Base-by-base conservation (phyloP, 2,329 filamentous ascomycete genomes). In the Aspergillus candidus region DNA sequence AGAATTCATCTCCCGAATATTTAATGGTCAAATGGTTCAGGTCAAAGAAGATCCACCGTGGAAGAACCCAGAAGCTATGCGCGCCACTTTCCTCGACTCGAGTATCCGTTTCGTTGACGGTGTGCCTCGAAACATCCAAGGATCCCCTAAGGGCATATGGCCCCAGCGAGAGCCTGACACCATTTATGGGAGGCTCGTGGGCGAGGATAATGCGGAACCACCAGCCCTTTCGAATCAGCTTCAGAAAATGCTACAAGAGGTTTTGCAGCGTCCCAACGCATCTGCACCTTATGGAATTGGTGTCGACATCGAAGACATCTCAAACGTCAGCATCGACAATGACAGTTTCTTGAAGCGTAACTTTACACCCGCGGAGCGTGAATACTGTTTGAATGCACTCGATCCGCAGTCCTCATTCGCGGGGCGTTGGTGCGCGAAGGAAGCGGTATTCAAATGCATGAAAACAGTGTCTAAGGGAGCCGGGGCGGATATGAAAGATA, bases 271-370 rank as follows among this genome's bases (percentile, higher is more conserved):
- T 12, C 17, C 50, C 3, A 29, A 13, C n/a, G 17, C 40, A 13
- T 22, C 35, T 18, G 33, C 39, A 8, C 13, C 35, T 15, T 32
- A 41, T 10, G 39, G 40, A 3, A 15, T 54, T 7, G 52, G 52
- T 1, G 48, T 54, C 6, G 50, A 54, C 27, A 33, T 51, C 3
- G 93, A 97, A 72, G 84, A 86, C 50, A 83, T 98, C 39, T 73
- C 80, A 32, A 82, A 87, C 32, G 81, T 98, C 71, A 94, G 94
- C 71, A 86, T 95, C 51, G 82, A 88, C 35, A 97, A 96, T 58
- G 84, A 91, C 32, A 94, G 86, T 0, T 98, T 98, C 62, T 70
- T 98, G 35, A 81, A 91, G 70, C 86, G 93, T 57, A 98, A 98
- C 73, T 98, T 97, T 69, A 97, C 93, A 0, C 68, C 74, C 11